Evolutionary conservation across 306 rosid genomes (phyloP).

Genomic region (Fragaria nilgerrensis): DNA sequence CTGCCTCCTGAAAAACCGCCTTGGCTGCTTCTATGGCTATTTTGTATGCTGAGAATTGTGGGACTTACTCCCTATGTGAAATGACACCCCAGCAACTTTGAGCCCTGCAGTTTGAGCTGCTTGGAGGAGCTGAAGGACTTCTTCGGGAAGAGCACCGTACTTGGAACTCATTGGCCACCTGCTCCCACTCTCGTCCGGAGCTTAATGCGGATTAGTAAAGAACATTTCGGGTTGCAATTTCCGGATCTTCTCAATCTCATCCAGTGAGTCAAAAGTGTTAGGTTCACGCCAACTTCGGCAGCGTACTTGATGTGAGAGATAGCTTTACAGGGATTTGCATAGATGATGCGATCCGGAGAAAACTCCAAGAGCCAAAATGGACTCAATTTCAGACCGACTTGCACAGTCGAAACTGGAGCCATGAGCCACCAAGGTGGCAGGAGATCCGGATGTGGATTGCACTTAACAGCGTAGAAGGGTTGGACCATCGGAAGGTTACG

Average conservation of each 20-base stretch:
- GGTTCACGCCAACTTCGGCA: constrained; percentile 49
- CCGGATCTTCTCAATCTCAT: constrained; percentile 41
- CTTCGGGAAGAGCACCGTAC: constrained; percentile 51
- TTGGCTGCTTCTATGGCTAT: constrained; percentile 42
- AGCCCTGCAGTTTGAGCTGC: constrained; percentile 33
- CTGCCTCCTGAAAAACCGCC: constrained; percentile 38
- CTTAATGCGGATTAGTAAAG: constrained; percentile 41
- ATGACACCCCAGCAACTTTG: constrained; percentile 49
- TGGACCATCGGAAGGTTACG: constrained; percentile 36
- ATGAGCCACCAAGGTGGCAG: constrained; percentile 43
- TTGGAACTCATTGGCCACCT: constrained; percentile 31
- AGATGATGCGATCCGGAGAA: constrained; percentile 50
- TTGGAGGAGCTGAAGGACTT: constrained; percentile 37
- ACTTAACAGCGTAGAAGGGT: constrained; percentile 59
- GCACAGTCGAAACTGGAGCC: constrained; percentile 59
- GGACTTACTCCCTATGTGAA: constrained; percentile 60
- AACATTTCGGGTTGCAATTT: constrained; percentile 47
- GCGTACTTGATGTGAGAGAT: constrained; percentile 54
- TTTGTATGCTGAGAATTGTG: constrained; percentile 20
- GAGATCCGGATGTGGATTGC: constrained; percentile 43
- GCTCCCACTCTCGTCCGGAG: constrained; percentile 39
- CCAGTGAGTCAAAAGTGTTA: constrained; percentile 49
- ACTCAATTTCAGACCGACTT: constrained; percentile 47
- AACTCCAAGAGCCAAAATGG: constrained; percentile 53
- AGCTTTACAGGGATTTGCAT: constrained; percentile 53